Base-by-base conservation (phyloP, 805 yeast genomes). In the Spathaspora sp. region DNA sequence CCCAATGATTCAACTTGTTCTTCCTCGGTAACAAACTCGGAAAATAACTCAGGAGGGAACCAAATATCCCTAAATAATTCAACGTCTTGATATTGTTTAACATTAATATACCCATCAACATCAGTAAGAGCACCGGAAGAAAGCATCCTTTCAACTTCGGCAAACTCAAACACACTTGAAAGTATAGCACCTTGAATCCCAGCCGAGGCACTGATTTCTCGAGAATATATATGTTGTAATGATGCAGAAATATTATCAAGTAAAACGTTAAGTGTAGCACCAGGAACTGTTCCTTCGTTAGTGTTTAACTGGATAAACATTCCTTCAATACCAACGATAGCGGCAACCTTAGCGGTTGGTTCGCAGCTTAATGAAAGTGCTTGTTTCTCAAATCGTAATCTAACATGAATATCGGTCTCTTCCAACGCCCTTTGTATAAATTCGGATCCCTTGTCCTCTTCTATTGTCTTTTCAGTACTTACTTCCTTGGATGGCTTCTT, bases 311-410 rank as follows among this genome's bases (percentile, higher is more conserved):
- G 80, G 35, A 89, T 57, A 19, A 76, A 79, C n/a, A 89, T 79
- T 0, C 86, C 85, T 18, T 83, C 86, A 19, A 86, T 78, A 7
- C 90, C 87, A 14, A 90, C 85, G 35, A 87, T 81, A 0, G 97
- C 96, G 39, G 90, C 91, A 1, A 94, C 94, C 62, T 89, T 90
- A 0, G 98, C 98, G 16, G 85, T 85, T 1, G 99, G 99, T 54
- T 89, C 93, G 76, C 99, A 94, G 57, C 96, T 87, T 49, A 94
- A 72, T 2, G 87, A 79, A 19, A 94, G 64, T 44, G 79, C 80
- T 63, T 94, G 99, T 32, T 84, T 80, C 18, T 83, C 91, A 49
- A 92, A 78, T 42, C 78, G 74, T 6, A 92, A 56, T 0, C 86
- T 82, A 50, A 87, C 66, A 48, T 81, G 82, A 28, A 89, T 58